Conservation (phyloP, 305 asterid genomes). For the Nicotiana rustica region DNA sequence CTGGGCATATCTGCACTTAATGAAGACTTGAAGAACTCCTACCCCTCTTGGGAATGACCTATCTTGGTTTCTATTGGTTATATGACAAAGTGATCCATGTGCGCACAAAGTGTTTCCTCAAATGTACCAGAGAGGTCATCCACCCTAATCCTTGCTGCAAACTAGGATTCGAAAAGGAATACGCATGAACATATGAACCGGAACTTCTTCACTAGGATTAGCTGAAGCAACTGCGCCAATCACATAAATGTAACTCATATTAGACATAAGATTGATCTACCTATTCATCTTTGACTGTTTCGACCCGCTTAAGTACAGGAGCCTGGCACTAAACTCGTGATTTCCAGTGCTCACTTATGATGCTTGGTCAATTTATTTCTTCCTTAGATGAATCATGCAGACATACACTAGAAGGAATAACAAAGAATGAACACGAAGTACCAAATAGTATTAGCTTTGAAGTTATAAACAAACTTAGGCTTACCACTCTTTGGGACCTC, state of each 20-base stretch:
- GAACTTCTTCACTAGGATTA: background rate
- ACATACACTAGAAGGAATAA: slow-evolving; percentile 2
- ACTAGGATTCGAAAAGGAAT: slow-evolving; percentile 8
- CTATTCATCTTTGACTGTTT: slow-evolving; percentile 5
- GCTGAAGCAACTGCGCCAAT: slow-evolving; percentile 22
- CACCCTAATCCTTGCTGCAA: slow-evolving; percentile 15
- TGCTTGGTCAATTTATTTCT: background rate
- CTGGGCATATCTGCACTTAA: background rate
- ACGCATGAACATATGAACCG: background rate
- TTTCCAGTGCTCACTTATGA: background rate
- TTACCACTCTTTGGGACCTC: slow-evolving; percentile 58
- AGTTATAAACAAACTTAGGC: slow-evolving; percentile 39
- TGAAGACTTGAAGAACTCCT: slow-evolving; percentile 19
- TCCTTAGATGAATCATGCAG: background rate
- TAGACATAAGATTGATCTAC: slow-evolving; percentile 22
- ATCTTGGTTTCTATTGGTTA: slow-evolving; percentile 5
- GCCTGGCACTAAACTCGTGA: background rate
- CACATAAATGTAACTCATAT: background rate
- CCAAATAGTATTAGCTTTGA: slow-evolving; percentile 17
- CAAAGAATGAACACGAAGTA: background rate
- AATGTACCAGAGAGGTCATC: background rate
- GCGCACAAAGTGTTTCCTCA: background rate
- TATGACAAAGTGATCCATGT: slow-evolving; percentile 19
- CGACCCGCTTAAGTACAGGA: slow-evolving; percentile 1
- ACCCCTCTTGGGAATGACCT: slow-evolving; percentile 1